Base-by-base conservation (phyloP, 2,329 filamentous ascomycete genomes). In the Botrytis fabae region DNA sequence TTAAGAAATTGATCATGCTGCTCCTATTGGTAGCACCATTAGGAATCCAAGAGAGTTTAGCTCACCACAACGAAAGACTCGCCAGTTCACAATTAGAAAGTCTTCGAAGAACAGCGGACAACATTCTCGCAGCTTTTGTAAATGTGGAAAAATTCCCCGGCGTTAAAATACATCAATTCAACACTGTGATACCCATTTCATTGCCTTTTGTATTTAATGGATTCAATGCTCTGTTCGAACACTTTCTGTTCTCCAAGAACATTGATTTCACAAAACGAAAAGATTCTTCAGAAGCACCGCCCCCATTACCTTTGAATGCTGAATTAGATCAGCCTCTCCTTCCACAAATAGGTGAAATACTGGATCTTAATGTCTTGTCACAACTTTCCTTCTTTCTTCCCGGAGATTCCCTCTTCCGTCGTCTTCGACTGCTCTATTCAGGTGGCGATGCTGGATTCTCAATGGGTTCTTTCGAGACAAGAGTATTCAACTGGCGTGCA, bases 401-500 rank as follows among this genome's bases (percentile, higher is more conserved):
- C 2, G 89, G 90, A 10, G 84, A 84, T 7, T 86, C 87, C 2
- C 84, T 94, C 8, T 94, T 93, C 80, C 85, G 89, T 18, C 85
- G 88, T 4, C 83, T 94, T 3, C 87, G 91, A 1, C 85, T 89
- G 2, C 84, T 94, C 0, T 94, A 94, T 79, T 91, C 90, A 1
- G 92, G 92, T 8, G 89, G 87, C 64, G 87, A 89, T 40, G 89
- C 91, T 20, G 92, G 92, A 8, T 94, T 93, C 81, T 93, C 91
- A 32, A 91, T 94, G 88, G 91, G 92, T 35, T 91, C 90, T 72
- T 93, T 94, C 75, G 90, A 93, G 79, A 87, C 90, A 32, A 91
- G 90, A 77, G 90, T 93, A 4, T 92, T 94, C 82, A 92, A 94
- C 80, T 94, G 92, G 92, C 85, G 88, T 60, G 91, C 91, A 0